Percentiles rank a stretch among this genome's conserved stretches.
Evolutionary conservation across 2,329 filamentous ascomycete species (phyloP).

Genomic region (Aspergillus clavatus): DNA sequence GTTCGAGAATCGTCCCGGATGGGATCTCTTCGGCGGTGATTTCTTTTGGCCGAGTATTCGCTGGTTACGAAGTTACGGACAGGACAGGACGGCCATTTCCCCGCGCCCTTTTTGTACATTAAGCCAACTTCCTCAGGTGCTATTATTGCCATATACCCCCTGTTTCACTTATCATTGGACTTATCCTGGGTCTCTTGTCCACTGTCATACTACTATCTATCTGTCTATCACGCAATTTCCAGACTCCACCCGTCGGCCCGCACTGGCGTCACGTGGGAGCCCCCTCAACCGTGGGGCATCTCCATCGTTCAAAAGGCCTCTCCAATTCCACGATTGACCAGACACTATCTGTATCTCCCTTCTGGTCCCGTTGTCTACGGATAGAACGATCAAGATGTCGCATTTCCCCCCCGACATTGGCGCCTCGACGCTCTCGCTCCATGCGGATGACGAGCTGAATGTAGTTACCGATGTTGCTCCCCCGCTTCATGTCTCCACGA

Average conservation of each 20-base stretch:
- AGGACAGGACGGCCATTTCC: too few relatives aligned
- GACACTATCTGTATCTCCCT: too few relatives aligned
- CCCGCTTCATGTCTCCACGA: conserved; percentile 85
- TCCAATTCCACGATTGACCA: background rate
- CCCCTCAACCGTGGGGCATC: background rate
- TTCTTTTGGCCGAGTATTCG: background rate
- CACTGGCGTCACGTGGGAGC: background rate
- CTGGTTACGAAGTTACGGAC: background rate
- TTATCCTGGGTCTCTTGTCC: background rate
- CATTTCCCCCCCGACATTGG: conserved; percentile 8
- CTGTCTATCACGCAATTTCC: background rate
- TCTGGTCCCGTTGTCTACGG: too few relatives aligned
- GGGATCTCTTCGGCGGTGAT: conserved; percentile 38
- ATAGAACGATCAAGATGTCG: too few relatives aligned
- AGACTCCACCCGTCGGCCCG: background rate
- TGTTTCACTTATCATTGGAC: background rate
- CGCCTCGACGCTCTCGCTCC: conserved; percentile 68
- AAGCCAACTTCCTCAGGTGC: background rate
- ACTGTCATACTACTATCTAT: background rate
- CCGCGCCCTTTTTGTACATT: background rate
- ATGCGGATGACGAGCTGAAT: conserved; percentile 76
- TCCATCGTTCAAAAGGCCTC: background rate
- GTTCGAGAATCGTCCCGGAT: conserved; percentile 38
- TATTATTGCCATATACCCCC: background rate
- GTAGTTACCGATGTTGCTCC: conserved; percentile 75